Evolutionary conservation across 176 grass and related monocot species (phyloP), one percentile per base, ranked within the genome.

Genomic region (Oryza officinalis): DNA sequence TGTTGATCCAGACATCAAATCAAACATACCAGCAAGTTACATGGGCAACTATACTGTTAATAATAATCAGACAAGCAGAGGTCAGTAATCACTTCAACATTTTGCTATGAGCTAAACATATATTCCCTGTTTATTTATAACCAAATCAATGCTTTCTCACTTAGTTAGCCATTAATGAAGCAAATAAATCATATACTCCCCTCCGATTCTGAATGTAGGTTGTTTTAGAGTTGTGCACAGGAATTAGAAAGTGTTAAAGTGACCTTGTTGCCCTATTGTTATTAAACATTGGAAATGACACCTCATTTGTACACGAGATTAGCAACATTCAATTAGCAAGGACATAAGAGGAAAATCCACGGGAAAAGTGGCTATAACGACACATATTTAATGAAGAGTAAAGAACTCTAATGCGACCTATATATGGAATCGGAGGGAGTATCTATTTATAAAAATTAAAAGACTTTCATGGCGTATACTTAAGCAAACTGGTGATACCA

Each of bases 1-100:
- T 90, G 71, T 81, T 46, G 73, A 84, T 81, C 85, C 80, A 49
- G 90, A 88, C 88, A 81, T 86, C 59, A 88, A 76, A 78, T 71
- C 82, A 65, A 80, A 87, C 64, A 71, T 65, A 49, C 88, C 92
- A 71, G 70, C 79, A 81, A 72, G 73, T 90, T 90, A 86, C 66
- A 88, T 87, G 78, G 90, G 76, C 63, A 75, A 71, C 69, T 91
- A 95, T 73, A 89, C 76, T 92, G 89, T 90, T 85, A 87, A 86
- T 82, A 87, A 90, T 68, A 95, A 85, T 70, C 86, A 93, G 87
- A 87, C 88, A 88, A 86, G 82, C 82, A 90, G 85, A 90, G 90
- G 90, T 95, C 65, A 94, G 89, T 80, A 79, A 38, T 26, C 40
- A 18, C 63, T 78, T 89, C 67, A 82, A 65, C 76, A 84, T 81